A percentile compares a stretch with the other conserved stretches of the same genome.
phyloP scores from a whole-genome alignment of 2,329 filamentous ascomycete species.

The Akanthomyces uredinophilus region DNA sequence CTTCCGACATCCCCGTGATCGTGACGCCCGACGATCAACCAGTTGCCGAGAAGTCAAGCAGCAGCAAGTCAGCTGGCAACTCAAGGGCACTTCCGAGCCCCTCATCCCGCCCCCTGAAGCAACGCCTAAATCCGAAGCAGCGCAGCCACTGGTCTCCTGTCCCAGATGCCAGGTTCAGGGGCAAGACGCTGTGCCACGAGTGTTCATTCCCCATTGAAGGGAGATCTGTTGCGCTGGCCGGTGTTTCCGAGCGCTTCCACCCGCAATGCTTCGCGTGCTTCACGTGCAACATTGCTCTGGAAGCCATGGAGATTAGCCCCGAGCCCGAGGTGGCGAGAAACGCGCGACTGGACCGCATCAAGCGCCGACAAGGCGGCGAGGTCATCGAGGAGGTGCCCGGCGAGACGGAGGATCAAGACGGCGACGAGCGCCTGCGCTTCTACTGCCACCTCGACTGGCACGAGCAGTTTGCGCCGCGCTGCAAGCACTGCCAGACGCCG shows the following conservation, averaged over 20 bases:
- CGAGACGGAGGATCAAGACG: constrained; percentile 63
- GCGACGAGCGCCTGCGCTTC: constrained; percentile 72
- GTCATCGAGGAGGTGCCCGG: constrained; percentile 57
- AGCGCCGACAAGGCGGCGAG: constrained; percentile 53
- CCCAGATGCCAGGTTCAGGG: constrained; percentile 40
- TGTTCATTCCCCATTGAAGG: constrained; percentile 83
- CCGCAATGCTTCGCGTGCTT: constrained; percentile 90
- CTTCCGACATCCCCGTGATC: constrained; percentile 37
- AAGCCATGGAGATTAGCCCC: constrained; percentile 93
- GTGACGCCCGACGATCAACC: constrained; percentile 40
- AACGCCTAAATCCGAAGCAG: constrained; percentile 35
- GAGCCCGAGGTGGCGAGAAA: constrained; percentile 71
- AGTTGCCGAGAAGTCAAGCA: constrained; percentile 28
- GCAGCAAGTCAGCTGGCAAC: constrained; percentile 29
- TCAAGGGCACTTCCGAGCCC: constrained; percentile 46
- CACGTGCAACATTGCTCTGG: constrained; percentile 78
- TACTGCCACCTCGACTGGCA: constrained; percentile 99
- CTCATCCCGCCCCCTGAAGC: constrained; percentile 27
- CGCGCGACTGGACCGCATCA: constrained; percentile 70
- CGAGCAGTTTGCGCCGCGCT: constrained; percentile 85
- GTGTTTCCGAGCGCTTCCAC: constrained; percentile 72
- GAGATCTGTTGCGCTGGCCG: constrained; percentile 79
- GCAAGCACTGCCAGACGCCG: constrained; percentile 92
- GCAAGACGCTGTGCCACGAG: constrained; percentile 73
- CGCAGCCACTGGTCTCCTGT: constrained; percentile 57